These are phyloP conservation scores for Sugiyamaella pinicola DNA, from an alignment of 1,139 yeast species.

Conservation along the genomic window DNA sequence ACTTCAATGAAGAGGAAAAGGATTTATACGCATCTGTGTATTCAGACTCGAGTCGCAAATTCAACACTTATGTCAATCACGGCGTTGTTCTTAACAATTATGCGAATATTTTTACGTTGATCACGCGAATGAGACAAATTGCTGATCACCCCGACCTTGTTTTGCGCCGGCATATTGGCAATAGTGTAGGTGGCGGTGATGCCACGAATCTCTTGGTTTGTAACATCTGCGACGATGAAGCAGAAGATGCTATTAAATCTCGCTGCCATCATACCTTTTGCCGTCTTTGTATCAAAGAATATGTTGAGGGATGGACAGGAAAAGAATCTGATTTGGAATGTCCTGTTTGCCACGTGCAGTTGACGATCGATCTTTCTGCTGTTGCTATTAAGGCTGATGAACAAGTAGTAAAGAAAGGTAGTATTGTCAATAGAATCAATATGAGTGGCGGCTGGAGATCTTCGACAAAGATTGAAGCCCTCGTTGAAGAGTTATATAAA, in stretches of 20 bases:
- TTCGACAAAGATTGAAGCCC: slow-evolving; percentile 93
- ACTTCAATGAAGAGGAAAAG: slow-evolving; percentile 90
- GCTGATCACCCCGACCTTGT: slow-evolving; percentile 98
- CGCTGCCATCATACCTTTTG: slow-evolving; percentile 93
- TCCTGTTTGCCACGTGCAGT: slow-evolving; percentile 93
- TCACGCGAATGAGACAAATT: slow-evolving; percentile 94
- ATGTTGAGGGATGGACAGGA: slow-evolving; percentile 79
- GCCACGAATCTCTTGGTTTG: slow-evolving; percentile 73
- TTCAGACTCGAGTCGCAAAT: slow-evolving; percentile 81
- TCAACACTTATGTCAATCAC: slow-evolving; percentile 83
- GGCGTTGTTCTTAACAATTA: slow-evolving; percentile 95
- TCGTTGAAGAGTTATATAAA: slow-evolving; percentile 88
- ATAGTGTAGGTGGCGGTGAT: slow-evolving; percentile 34
- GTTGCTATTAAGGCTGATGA: slow-evolving; percentile 80
- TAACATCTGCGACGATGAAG: slow-evolving; percentile 94
- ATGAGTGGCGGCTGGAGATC: slow-evolving; percentile 88
- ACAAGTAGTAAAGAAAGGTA: slow-evolving; percentile 65
- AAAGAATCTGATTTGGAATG: slow-evolving; percentile 65
- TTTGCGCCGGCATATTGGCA: slow-evolving; percentile 57
- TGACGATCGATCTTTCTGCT: slow-evolving; percentile 85
- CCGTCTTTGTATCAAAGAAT: slow-evolving; percentile 86
- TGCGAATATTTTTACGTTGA: slow-evolving; percentile 92
- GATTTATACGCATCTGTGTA: slow-evolving; percentile 87
- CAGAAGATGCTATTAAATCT: slow-evolving; percentile 94
- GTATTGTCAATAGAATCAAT: slow-evolving; percentile 86